Evolutionary conservation across 78 protist genomes (phyloP).

Genomic region (Planoprotostelium fungivorum): DNA sequence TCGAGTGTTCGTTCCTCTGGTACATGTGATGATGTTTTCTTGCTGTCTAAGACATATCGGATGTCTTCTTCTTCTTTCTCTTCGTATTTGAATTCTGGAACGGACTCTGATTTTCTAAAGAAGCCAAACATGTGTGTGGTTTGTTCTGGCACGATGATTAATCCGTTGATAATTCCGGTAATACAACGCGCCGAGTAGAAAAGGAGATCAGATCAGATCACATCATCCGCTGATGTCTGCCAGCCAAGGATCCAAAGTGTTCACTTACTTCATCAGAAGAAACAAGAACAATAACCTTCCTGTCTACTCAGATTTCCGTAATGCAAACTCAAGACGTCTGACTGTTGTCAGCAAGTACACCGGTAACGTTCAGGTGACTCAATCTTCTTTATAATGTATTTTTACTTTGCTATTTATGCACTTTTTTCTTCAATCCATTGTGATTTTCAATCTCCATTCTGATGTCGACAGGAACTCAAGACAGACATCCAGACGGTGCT

Average conservation of each 20-base stretch:
- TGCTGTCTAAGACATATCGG: background rate
- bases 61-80: background rate
- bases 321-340: background rate
- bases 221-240: background rate
- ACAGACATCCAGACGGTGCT: background rate
- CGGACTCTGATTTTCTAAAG: no score
- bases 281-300: background rate
- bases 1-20: no score
- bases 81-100: background rate
- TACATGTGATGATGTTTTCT: background rate
- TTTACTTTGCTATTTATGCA: no score
- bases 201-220: background rate
- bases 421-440: no score
- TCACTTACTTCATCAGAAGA: background rate
- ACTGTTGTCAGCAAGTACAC: background rate
- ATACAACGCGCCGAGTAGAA: no score
- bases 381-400: background rate
- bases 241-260: no score
- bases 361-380: background rate
- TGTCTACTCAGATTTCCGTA: background rate
- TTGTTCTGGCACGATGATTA: no score
- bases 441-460: no score
- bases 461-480: background rate
- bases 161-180: no score
- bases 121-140: no score